Evolutionary conservation across 2,329 filamentous ascomycete species (phyloP), one percentile per base, ranked within the genome.

Genomic region (Pseudogymnoascus sp.): DNA sequence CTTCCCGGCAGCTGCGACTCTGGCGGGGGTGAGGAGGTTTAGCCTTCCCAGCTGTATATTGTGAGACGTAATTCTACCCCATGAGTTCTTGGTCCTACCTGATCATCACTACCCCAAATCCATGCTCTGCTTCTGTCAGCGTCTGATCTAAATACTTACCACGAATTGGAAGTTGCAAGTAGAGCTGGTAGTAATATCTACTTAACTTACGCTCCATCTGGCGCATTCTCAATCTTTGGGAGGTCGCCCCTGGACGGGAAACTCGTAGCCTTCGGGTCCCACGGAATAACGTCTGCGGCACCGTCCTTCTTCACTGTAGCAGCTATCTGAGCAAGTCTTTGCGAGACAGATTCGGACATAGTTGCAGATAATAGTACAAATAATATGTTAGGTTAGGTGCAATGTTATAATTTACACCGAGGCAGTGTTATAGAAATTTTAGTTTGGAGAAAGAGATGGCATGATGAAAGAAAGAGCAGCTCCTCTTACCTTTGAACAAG

Each of bases 1-100:
- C 3, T 71, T 69, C 28, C 75, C 74, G 4, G 78, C 79, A 18
- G 70, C 70, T 59, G 74, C 71, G 23, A 80, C 74, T 1, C 77
- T 73, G 3, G 76, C 73, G 1, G 75, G 75, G 0, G 79, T 81
- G 37, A 82, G 72, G 8, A 79, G 72, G 65, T 82, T 82, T 31
- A 81, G 67, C 6, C 76, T 77, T 4, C 80, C 80, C 42, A 77
- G 71, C 60, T 77, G 62, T 36, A 31, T n/a, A 16, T 36, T 31
- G 40, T 34, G 46, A 40, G 28, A 7, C 16, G 21, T 5, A 49
- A 21, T 53, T 25, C n/a, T 62, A 25, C 25, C 18, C 49, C 2
- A 16, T 23, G 34, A 23, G 9, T 25, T 16, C 46, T 4, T 9
- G 5, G 23, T 18, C 23, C 12, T 59, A 72, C 70, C 65, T 69